Base-by-base conservation (phyloP, 1,284 basidiomycete genomes). In the Fistulinella staudtii region DNA sequence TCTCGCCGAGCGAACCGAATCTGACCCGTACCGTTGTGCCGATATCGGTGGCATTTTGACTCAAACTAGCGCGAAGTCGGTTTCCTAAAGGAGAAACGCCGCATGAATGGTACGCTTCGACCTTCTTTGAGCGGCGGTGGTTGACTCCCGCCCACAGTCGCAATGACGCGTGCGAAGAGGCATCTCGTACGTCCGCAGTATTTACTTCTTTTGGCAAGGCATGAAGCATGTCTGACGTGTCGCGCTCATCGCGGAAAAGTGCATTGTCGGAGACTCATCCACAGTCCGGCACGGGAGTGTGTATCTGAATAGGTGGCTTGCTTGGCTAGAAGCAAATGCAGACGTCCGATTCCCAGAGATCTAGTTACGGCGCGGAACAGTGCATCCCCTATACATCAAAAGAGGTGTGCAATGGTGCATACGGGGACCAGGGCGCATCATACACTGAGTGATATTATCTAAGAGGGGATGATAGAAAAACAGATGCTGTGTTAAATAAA, bases 81-180 rank as follows among this genome's bases (percentile, higher is more conserved):
- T 0, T 96, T 97, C 66, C 65, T 97, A 54, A 89, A 85, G 58
- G 94, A 97, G 60, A 89, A 91, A 55, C 74, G 93, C 30, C 73
- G 94, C 33, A 68, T 97, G 57, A 97, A 97, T 61, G 89, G 87
- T 85, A 54, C 43, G 74, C 38, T 1, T 21, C 13, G 23, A 3
- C 17, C 8, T 8, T 11, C 10, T 35, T 14, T 33, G 25, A 15
- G 33, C 27, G 11, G 10, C 14, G 13, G 20, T 14, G 13, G 17
- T 20, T 33, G 17, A 33, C 17, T 20, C 18, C 15, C 24, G 8
- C 3, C 38, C 18, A 2, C 9, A 85, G 91, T 95, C 36, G 92
- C 92, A 0, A 97, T 97, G 94, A 97, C 94, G 2, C 73, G 93
- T 38, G 89, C 93, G 3, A 84, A 85, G 55, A 73, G 93, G n/a